Conservation (phyloP, 202 grass and related monocot species). For the Schoenoplectus triqueter region DNA sequence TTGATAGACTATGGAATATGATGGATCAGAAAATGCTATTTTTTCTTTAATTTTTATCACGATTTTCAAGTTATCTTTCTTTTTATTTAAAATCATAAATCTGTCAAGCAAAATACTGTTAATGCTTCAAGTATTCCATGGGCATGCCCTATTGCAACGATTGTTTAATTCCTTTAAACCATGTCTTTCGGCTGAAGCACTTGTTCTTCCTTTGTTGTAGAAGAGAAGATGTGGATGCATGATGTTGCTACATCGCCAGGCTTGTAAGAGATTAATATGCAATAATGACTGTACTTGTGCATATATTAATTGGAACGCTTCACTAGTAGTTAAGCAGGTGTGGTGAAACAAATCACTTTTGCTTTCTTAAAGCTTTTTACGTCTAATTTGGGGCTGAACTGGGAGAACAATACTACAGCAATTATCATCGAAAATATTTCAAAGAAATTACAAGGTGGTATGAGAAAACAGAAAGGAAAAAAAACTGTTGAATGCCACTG, state of each 20-base stretch:
- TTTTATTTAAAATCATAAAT: neutral
- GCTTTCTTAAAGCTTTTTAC: neutral
- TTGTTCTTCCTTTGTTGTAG: slow-evolving; percentile 5
- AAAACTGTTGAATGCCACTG: neutral
- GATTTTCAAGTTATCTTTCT: neutral
- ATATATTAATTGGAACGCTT: slow-evolving; percentile 35
- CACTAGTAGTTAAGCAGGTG: neutral
- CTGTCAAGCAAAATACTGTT: neutral
- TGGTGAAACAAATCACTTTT: slow-evolving; percentile 27
- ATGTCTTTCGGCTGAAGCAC: neutral
- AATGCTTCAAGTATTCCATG: neutral
- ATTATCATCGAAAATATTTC: neutral
- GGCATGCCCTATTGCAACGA: neutral
- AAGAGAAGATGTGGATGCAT: neutral
- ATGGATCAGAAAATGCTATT: neutral
- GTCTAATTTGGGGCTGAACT: slow-evolving; percentile 16
- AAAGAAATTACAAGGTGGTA: neutral
- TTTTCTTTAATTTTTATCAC: neutral
- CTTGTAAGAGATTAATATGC: slow-evolving; percentile 33
- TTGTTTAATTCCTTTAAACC: neutral
- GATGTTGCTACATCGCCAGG: slow-evolving; percentile 13
- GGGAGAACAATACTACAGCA: neutral
- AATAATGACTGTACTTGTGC: slow-evolving; percentile 21
- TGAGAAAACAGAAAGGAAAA: neutral
- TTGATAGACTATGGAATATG: neutral